A percentile compares a stretch with the other conserved stretches of the same genome.
phyloP scores from a whole-genome alignment of 225 moss, liverwort and hornwort species.

The Physcomitrium patens region DNA sequence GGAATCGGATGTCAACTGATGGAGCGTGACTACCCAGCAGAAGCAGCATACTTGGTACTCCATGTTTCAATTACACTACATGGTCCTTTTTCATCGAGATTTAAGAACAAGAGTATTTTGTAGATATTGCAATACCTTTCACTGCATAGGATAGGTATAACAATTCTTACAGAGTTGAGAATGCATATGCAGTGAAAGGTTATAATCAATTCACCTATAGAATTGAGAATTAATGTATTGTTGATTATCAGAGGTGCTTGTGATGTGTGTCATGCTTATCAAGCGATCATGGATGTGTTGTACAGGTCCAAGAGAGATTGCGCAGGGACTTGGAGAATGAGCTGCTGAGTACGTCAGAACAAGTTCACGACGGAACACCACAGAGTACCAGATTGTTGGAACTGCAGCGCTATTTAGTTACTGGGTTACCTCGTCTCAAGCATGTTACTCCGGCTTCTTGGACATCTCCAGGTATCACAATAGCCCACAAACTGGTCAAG shows the following conservation, averaged over 20 bases:
- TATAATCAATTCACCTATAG: background rate
- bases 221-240: background rate
- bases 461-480: constrained; percentile 39
- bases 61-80: background rate
- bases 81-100: background rate
- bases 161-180: too few species aligned
- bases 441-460: constrained; percentile 41
- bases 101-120: background rate
- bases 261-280: background rate
- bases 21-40: constrained; percentile 54
- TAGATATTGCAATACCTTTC: too few species aligned
- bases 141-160: too few species aligned
- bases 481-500: background rate
- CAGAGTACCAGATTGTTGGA: constrained; percentile 36
- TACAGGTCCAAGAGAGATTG: constrained; percentile 50
- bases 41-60: constrained; percentile 51
- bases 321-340: constrained; percentile 58
- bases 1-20: constrained; percentile 51
- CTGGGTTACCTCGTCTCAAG: constrained; percentile 43
- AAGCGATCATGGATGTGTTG: background rate
- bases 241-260: too few species aligned
- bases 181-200: too few species aligned
- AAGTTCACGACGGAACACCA: constrained; percentile 41
- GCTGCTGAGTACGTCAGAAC: constrained; percentile 44
- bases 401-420: constrained; percentile 26